These are phyloP conservation scores for Ceratobasidium papillatum DNA, from an alignment of 1,284 basidiomycete species.

Conservation along the genomic window DNA sequence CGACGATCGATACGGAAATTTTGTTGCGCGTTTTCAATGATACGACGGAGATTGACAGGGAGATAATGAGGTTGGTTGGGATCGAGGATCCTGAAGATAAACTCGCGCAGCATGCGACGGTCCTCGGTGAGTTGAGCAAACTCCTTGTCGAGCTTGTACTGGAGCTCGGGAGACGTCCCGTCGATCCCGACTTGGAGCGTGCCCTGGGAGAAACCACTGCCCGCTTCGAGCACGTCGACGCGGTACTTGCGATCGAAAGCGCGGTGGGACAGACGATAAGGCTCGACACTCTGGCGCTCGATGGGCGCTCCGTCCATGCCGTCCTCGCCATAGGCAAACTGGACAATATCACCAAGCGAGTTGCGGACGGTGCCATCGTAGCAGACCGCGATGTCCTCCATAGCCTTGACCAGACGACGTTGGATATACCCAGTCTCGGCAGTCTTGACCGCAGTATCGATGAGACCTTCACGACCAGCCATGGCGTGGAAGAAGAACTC, in stretches of 20 bases:
- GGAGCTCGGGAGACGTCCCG: slow-evolving; percentile 88
- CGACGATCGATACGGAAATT: slow-evolving; percentile 97
- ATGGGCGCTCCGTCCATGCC: slow-evolving; percentile 99
- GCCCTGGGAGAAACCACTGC: slow-evolving; percentile 74
- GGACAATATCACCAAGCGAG: slow-evolving; percentile 92
- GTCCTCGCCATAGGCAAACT: slow-evolving; percentile 98
- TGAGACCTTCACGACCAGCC: slow-evolving; percentile 99
- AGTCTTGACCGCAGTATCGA: slow-evolving; percentile 99
- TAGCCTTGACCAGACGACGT: slow-evolving; percentile 95
- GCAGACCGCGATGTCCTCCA: slow-evolving; percentile 97
- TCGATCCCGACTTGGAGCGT: slow-evolving; percentile 95
- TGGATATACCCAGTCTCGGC: slow-evolving; percentile 99
- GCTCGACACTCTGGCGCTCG: slow-evolving; percentile 93
- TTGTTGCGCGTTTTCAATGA: slow-evolving; percentile 94
- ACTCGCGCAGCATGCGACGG: slow-evolving; percentile 76
- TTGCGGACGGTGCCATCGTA: slow-evolving; percentile 99
- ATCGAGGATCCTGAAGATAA: slow-evolving; percentile 85
- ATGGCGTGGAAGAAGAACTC: slow-evolving; percentile 99
- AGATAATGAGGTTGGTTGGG: slow-evolving; percentile 79
- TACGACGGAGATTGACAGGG: slow-evolving; percentile 93
- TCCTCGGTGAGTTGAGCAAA: slow-evolving; percentile 81
- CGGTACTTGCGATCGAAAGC: slow-evolving; percentile 92
- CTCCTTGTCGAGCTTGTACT: slow-evolving; percentile 89
- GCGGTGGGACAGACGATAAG: slow-evolving; percentile 82
- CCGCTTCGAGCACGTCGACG: slow-evolving; percentile 80